Evolutionary conservation across 1,284 basidiomycete species (phyloP), one percentile per base, ranked within the genome.

Genomic region (Anthracocystis walkeri): DNA sequence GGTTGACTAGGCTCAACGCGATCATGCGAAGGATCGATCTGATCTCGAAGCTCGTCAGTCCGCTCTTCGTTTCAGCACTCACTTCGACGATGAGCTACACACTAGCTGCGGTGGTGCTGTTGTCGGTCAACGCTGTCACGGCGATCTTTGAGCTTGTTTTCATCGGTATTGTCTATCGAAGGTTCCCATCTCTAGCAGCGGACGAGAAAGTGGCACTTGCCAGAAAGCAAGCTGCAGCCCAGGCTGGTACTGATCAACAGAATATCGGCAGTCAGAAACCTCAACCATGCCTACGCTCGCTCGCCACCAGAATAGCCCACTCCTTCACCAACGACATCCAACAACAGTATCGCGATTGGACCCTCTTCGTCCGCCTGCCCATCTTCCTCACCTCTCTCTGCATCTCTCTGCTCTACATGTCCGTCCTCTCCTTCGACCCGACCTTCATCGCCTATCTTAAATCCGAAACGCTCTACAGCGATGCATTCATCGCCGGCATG

Each of bases 401-500:
- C 5, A 87, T 89, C 57, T 87, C 88, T 0, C 82, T 88, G 29
- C 84, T 90, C 0, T 89, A 90, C 80, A 85, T 89, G 64, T 87
- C 87, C 0, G 87, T 87, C 0, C 82, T 88, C 3, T 87, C 86
- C 8, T 84, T 77, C 49, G 80, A 81, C 40, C 61, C 73, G 2
- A 79, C 77, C 4, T 82, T 82, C 53, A 69, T 81, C 35, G 77
- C 77, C 20, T 82, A 82, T 44, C 79, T 82, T 56, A 82, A 82
- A 56, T 78, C 76, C 38, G 75, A 79, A 52, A 80, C 78, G 41
- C 52, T 61, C 21, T 81, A 81, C 69, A 76, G 76, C 14, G 89
- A 90, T 69, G 85, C 88, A 0, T 88, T 90, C 75, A 86, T 90
- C 20, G 89, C 89, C 0, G 89, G 87, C 0, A 89, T 89, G 88